phyloP scores from a whole-genome alignment of 495 filamentous ascomycete genomes.

The Haplographium delicatum region DNA sequence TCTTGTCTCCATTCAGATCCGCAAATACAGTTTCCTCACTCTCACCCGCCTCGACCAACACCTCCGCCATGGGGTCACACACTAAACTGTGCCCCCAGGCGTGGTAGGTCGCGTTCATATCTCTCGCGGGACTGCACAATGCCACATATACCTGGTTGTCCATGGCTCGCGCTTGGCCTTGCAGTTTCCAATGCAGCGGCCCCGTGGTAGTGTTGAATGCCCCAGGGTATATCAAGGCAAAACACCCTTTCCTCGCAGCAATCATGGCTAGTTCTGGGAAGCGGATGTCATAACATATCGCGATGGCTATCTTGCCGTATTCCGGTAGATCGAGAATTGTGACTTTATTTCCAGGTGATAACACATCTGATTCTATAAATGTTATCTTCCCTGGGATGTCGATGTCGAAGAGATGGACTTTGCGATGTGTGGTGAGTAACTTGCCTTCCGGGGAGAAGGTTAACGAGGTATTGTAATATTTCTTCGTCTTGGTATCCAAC shows the following conservation, averaged over 20 bases:
- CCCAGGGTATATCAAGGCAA: conserved; percentile 84
- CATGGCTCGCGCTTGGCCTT: conserved; percentile 76
- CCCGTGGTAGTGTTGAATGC: conserved; percentile 96
- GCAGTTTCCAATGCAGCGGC: conserved; percentile 82
- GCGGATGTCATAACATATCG: conserved; percentile 95
- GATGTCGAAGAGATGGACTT: conserved; percentile 98
- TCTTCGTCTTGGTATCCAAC: conserved; percentile 47
- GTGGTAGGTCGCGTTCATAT: conserved; percentile 71
- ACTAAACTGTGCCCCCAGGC: conserved; percentile 90
- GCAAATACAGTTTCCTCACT: conserved; percentile 70
- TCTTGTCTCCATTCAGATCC: conserved; percentile 63
- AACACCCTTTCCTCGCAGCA: conserved; percentile 75
- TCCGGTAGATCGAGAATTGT: conserved; percentile 79
- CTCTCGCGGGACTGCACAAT: conserved; percentile 84
- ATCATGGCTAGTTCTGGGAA: conserved; percentile 94
- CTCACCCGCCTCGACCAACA: conserved; percentile 71
- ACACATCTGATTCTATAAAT: conserved; percentile 85
- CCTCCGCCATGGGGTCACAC: conserved; percentile 79
- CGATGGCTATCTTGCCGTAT: conserved; percentile 78
- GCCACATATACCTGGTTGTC: conserved; percentile 96
- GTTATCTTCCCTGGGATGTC: conserved; percentile 91
- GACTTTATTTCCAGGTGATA: conserved; percentile 74
- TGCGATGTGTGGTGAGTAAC: conserved; percentile 83
- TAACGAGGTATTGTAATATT: conserved; percentile 88
- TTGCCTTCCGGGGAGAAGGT: conserved; percentile 72